A percentile compares a stretch with the other conserved stretches of the same genome.
Conservation (phyloP, 2,329 filamentous ascomycete species). For the Sclerotiophoma versabilis region DNA sequence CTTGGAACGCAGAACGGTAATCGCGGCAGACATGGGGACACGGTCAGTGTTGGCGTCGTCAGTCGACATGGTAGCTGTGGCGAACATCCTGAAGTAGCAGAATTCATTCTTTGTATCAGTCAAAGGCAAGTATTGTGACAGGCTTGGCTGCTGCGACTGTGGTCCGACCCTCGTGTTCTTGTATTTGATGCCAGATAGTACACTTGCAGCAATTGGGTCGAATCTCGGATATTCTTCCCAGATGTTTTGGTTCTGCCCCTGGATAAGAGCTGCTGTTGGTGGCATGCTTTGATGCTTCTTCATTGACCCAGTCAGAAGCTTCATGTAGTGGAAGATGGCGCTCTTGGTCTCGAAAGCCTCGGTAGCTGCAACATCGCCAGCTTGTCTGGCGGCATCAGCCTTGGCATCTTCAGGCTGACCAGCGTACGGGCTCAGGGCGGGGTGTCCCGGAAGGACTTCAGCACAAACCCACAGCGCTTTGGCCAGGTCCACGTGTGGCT, state of each 20-base stretch:
- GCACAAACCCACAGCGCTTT: conserved; percentile 82
- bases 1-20: conserved; percentile 76
- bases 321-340: conserved; percentile 68
- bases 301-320: conserved; percentile 81
- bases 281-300: conserved; percentile 81
- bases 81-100: conserved; percentile 79
- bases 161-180: conserved; percentile 38
- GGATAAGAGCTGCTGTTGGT: conserved; percentile 68
- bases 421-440: conserved; percentile 37
- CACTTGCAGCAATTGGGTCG: conserved; percentile 72
- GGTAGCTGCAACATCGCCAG: conserved; percentile 54
- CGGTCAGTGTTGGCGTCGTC: conserved; percentile 70
- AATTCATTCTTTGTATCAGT: conserved; percentile 78
- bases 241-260: conserved; percentile 79
- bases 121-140: conserved; percentile 75
- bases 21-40: conserved; percentile 73
- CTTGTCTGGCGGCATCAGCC: conserved; percentile 50
- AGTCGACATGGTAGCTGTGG: conserved; percentile 77
- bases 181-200: conserved; percentile 58
- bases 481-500: conserved; percentile 84
- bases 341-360: conserved; percentile 61
- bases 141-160: conserved; percentile 53
- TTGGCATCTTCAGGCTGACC: conserved; percentile 33
- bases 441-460: conserved; percentile 51
- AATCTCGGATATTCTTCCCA: conserved; percentile 81